phyloP scores from a whole-genome alignment of 108 stramenopile genomes.

The Aurantiochytrium sp. region DNA sequence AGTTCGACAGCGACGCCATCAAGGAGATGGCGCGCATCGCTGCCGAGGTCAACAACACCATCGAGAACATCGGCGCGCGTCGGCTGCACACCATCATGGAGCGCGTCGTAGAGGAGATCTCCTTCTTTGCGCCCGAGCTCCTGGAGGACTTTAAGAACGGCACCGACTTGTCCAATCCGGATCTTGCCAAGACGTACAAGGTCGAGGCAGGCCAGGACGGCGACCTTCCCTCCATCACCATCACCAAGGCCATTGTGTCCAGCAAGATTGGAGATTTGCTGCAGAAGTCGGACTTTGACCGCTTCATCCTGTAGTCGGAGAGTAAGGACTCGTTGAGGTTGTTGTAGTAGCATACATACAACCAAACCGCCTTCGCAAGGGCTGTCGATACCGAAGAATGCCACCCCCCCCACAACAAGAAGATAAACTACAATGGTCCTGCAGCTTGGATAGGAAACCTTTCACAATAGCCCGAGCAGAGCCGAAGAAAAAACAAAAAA shows the following conservation, averaged over 20 bases:
- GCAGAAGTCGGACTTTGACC: background rate
- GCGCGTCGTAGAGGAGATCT: constrained; percentile 91
- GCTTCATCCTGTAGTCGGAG: constrained; percentile 17
- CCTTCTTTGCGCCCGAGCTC: constrained; percentile 83
- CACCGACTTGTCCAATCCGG: background rate
- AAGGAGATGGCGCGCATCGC: constrained; percentile 90
- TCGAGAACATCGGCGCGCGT: constrained; percentile 98
- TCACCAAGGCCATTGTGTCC: constrained; percentile 5
- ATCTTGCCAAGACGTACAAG: background rate
- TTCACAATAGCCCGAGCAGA: too few relatives aligned
- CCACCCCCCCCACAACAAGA: too few relatives aligned
- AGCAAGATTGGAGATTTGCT: constrained; percentile 27
- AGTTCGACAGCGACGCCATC: constrained; percentile 91
- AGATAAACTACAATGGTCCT: too few relatives aligned
- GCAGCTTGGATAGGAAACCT: too few relatives aligned
- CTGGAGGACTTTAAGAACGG: background rate
- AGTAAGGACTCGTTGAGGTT: too few relatives aligned
- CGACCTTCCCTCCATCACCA: background rate
- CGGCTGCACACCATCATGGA: constrained; percentile 95
- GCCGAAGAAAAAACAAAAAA: too few relatives aligned
- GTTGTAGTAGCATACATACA: too few relatives aligned
- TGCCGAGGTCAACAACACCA: constrained; percentile 84
- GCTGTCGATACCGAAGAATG: too few relatives aligned
- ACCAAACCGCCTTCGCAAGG: too few relatives aligned
- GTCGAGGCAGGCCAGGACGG: background rate